Percentiles rank a stretch among this genome's conserved stretches.
These are phyloP conservation scores for Acephala macrosclerotiorum DNA, from an alignment of 2,329 filamentous ascomycete species.

Conservation along the genomic window DNA sequence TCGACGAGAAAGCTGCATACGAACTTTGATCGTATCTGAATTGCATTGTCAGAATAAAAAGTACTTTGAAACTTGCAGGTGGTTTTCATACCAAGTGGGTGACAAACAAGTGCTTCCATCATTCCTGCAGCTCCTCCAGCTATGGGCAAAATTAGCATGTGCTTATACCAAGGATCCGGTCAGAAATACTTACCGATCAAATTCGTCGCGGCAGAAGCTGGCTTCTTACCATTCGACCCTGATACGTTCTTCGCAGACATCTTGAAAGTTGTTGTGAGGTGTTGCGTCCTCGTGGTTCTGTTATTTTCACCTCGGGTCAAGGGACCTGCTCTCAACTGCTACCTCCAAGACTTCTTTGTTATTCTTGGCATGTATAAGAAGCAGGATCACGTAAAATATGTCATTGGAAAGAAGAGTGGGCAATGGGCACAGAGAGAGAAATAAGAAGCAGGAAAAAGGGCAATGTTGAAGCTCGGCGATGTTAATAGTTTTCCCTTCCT, in stretches of 20 bases:
- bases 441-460: neutral
- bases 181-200: conserved; percentile 72
- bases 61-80: neutral
- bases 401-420: neutral
- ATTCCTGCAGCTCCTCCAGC: conserved; percentile 97
- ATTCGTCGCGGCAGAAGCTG: conserved; percentile 87
- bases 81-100: conserved; percentile 77
- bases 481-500: conserved; percentile 14
- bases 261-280: conserved; percentile 9
- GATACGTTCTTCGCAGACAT: conserved; percentile 26
- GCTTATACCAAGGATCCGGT: conserved; percentile 19
- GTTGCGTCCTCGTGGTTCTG: neutral
- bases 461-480: conserved; percentile 18
- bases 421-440: neutral
- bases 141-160: conserved; percentile 47
- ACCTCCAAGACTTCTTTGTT: neutral
- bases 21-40: conserved; percentile 94
- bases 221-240: conserved; percentile 68
- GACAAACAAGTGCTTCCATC: conserved; percentile 98
- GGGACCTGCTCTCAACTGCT: neutral
- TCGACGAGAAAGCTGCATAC: conserved; percentile 95
- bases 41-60: neutral
- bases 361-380: neutral
- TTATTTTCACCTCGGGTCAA: conserved; percentile 11
- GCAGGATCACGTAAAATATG: no score